Conservation (phyloP, 225 moss, liverwort and hornwort species). For the Polytrichum formosum region DNA sequence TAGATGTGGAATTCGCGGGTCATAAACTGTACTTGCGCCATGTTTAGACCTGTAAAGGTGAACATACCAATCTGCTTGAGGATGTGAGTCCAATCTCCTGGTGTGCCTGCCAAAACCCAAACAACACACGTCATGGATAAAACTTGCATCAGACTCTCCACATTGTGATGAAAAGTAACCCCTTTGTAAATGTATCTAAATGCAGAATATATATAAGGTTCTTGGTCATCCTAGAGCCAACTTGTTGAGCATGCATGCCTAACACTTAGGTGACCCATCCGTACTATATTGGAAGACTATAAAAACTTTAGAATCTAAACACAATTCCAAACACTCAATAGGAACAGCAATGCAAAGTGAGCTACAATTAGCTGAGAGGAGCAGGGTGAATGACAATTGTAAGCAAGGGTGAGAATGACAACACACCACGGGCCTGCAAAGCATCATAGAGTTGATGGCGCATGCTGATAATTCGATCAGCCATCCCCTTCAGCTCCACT, state of each 20-base stretch:
- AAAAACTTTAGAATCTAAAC: no score
- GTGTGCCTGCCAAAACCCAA: conserved; percentile 59
- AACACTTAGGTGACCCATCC: no score
- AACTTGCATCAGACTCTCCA: no score
- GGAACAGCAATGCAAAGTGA: not conserved
- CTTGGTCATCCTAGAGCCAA: no score
- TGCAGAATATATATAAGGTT: no score
- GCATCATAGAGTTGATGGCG: conserved; percentile 73
- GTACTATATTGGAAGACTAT: no score
- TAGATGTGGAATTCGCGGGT: conserved; percentile 81
- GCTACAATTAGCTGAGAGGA: not conserved
- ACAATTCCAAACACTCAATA: not conserved
- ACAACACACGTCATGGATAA: not conserved
- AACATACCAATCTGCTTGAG: conserved; percentile 97
- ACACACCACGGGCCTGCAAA: conserved; percentile 61
- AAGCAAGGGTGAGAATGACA: conserved; percentile 2
- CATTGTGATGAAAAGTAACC: no score
- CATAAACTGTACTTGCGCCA: conserved; percentile 81
- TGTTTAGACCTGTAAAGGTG: conserved; percentile 80
- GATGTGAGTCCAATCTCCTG: conserved; percentile 86
- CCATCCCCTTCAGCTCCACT: conserved; percentile 90
- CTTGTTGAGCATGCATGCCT: no score
- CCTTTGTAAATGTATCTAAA: no score
- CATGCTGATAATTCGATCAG: conserved; percentile 90
- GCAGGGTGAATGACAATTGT: not conserved